Conservation (phyloP, 2,329 filamentous ascomycete species). For the Arthrinium puccinioides region DNA sequence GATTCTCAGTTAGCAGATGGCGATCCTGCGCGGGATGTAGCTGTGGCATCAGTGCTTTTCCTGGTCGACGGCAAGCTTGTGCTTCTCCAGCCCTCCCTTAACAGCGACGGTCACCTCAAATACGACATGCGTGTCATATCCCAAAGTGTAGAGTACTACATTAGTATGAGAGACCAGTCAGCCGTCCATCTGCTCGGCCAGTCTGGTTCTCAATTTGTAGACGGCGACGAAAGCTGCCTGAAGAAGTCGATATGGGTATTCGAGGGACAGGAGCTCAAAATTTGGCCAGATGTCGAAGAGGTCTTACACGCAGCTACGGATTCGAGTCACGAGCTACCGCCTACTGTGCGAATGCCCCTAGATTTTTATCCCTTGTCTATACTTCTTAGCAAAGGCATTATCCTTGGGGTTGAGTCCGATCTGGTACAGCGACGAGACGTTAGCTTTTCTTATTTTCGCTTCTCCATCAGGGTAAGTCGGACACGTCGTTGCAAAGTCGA, state of each 20-base stretch:
- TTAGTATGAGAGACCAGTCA: conserved; percentile 81
- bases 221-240: conserved; percentile 42
- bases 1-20: conserved; percentile 84
- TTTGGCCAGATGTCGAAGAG: conserved; percentile 85
- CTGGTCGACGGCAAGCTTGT: conserved; percentile 97
- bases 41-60: conserved; percentile 87
- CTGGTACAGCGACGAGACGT: conserved; percentile 89
- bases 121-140: conserved; percentile 98
- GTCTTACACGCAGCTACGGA: conserved; percentile 67
- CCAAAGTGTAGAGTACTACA: conserved; percentile 93
- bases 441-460: conserved; percentile 83
- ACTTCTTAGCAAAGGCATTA: conserved; percentile 79
- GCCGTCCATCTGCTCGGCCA: conserved; percentile 25
- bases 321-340: conserved; percentile 60
- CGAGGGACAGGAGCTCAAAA: conserved; percentile 76
- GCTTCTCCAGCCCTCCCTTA: conserved; percentile 77
- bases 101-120: conserved; percentile 77
- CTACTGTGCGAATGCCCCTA: conserved; percentile 69
- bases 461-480: conserved; percentile 69
- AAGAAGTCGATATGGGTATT: conserved; percentile 92
- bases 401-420: conserved; percentile 87
- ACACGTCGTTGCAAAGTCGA: too few species aligned
- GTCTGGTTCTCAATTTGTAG: conserved; percentile 16
- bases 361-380: conserved; percentile 94
- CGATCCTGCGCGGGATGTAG: conserved; percentile 92